Evolutionary conservation across 495 filamentous ascomycete genomes (phyloP).

Genomic region (Glarea lozoyensis): DNA sequence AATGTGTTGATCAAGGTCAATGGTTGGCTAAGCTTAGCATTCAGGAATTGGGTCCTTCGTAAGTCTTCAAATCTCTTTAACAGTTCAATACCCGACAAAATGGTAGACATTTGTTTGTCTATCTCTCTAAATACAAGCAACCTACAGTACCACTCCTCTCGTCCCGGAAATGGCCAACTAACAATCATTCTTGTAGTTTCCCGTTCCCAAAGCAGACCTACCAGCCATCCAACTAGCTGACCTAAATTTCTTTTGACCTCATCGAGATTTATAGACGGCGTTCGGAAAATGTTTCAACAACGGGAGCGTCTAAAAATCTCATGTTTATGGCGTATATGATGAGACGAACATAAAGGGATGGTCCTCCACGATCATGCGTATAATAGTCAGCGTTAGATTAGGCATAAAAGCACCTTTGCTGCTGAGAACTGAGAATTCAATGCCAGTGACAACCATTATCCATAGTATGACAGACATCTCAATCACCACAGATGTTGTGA

Average conservation of each 20-base stretch:
- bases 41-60: constrained; percentile 92
- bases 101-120: too few species aligned
- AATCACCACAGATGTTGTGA: background rate
- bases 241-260: constrained; percentile 5
- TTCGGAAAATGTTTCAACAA: constrained; percentile 29
- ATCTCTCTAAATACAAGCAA: too few species aligned
- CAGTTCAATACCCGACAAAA: too few species aligned
- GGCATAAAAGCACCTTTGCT: constrained; percentile 1
- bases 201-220: constrained; percentile 81
- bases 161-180: constrained; percentile 4
- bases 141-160: background rate
- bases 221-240: constrained; percentile 29
- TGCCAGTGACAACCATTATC: too few species aligned
- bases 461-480: too few species aligned
- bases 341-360: constrained; percentile 17
- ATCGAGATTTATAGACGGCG: constrained; percentile 22
- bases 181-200: constrained; percentile 41
- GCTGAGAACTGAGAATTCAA: too few species aligned
- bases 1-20: constrained; percentile 78
- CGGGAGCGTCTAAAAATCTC: constrained; percentile 20
- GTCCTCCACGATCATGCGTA: constrained; percentile 29
- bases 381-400: constrained; percentile 14
- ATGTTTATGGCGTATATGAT: constrained; percentile 17
- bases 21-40: constrained; percentile 92
- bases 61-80: constrained; percentile 39